Evolutionary conservation across 176 grass and related monocot species (phyloP), one percentile per base, ranked within the genome.

Genomic region (Chloris gayana): DNA sequence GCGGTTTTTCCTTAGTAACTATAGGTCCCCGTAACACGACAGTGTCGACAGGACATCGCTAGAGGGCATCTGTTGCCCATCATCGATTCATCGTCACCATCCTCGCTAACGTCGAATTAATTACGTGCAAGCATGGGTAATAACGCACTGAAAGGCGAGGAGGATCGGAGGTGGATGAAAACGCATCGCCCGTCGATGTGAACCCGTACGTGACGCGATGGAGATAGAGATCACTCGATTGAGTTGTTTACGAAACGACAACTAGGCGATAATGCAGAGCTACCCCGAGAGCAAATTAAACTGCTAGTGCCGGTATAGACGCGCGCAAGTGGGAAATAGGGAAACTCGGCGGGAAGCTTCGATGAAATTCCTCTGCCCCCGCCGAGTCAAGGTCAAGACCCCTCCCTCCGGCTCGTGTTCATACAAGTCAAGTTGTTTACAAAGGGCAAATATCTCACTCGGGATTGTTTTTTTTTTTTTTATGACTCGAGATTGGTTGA

Each of bases 281-380:
- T n/a, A n/a, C n/a, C n/a, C n/a, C n/a, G n/a, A n/a, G n/a, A n/a
- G n/a, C n/a, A n/a, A n/a, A n/a, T n/a, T n/a, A n/a, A n/a, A n/a
- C n/a, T n/a, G n/a, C n/a, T n/a, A n/a, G n/a, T n/a, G n/a, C n/a
- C n/a, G n/a, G n/a, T n/a, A n/a, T n/a, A n/a, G n/a, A n/a, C n/a
- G n/a, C n/a, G n/a, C n/a, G 12, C 58, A 61, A 61, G 58, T 61
- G 58, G 58, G 58, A 61, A 61, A 61, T 61, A 61, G 58, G 29
- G 11, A 61, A 61, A 5, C 11, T 61, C 11, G 0, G 14, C 11
- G 26, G 25, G 58, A 61, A 61, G 58, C 14, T 61, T 61, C 58
- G 58, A 1, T 29, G 58, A 9, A 61, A 61, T 7, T 61, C 25
- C 58, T 61, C n/a, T n/a, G n/a, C n/a, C 25, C 3, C 24, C 12